These are phyloP conservation scores for Exserohilum turcica DNA, from an alignment of 2,329 filamentous ascomycete genomes.

Conservation along the genomic window DNA sequence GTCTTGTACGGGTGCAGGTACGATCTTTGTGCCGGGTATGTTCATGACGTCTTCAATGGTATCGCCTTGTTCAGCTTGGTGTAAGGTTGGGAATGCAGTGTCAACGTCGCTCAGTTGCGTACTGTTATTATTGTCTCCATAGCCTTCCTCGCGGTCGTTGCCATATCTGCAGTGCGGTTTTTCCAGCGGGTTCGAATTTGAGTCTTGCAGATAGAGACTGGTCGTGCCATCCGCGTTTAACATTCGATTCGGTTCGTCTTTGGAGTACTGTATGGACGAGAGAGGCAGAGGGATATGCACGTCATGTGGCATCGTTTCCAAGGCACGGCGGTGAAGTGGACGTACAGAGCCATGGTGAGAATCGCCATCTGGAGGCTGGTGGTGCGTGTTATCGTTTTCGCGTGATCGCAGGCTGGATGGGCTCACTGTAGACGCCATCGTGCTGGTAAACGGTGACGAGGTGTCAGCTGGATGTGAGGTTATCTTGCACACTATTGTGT, in stretches of 20 bases:
- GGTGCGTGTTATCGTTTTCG: neutral
- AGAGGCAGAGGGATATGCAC: slow-evolving; percentile 5
- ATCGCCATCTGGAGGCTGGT: no score
- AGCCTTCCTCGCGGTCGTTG: slow-evolving; percentile 17
- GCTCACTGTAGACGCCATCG: neutral
- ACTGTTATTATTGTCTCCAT: slow-evolving; percentile 25
- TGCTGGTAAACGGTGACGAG: no score
- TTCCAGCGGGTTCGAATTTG: neutral
- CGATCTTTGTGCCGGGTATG: neutral
- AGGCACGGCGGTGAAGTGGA: slow-evolving; percentile 20
- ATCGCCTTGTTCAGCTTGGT: neutral
- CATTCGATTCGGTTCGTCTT: neutral
- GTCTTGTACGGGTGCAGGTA: neutral
- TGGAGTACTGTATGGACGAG: neutral
- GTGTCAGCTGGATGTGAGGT: no score
- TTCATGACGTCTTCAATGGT: slow-evolving; percentile 18
- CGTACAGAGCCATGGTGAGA: neutral
- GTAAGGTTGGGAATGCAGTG: neutral
- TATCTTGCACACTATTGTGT: neutral
- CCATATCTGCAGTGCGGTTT: neutral
- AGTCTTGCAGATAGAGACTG: neutral
- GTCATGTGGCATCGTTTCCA: slow-evolving; percentile 15
- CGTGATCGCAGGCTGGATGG: neutral
- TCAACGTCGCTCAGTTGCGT: slow-evolving; percentile 23
- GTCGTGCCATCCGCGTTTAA: neutral